phyloP scores from a whole-genome alignment of 768 basidiomycete genomes.

The Pleurotus sapidus region DNA sequence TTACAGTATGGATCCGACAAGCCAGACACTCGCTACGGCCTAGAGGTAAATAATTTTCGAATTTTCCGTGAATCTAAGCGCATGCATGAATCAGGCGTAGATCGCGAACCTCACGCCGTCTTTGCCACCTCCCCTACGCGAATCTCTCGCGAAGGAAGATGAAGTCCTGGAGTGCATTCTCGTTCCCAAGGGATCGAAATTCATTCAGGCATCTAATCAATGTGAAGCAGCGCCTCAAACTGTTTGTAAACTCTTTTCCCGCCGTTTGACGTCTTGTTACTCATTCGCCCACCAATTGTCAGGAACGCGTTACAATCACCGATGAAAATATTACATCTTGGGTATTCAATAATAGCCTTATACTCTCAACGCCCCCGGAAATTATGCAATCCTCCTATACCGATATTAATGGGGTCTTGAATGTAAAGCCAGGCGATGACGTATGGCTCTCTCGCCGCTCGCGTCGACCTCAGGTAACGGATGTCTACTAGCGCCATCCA shows the following conservation, averaged over 20 bases:
- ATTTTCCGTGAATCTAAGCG: constrained; percentile 10
- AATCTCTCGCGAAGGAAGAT: constrained; percentile 21
- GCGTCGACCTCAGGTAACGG: constrained; percentile 48
- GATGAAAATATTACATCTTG: constrained; percentile 42
- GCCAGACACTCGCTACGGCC: constrained; percentile 85
- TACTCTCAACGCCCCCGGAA: constrained; percentile 19
- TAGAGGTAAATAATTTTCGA: constrained; percentile 57
- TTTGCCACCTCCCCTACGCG: constrained; percentile 27
- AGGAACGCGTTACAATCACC: constrained; percentile 54
- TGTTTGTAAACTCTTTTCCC: background rate
- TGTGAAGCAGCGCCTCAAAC: background rate
- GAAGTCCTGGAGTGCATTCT: constrained; percentile 45
- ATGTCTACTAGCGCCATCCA: background rate
- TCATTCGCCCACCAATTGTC: constrained; percentile 9
- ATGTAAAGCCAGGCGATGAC: constrained; percentile 47
- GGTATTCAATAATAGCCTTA: constrained; percentile 35
- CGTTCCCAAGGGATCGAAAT: constrained; percentile 40
- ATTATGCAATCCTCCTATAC: constrained; percentile 21
- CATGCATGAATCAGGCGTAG: constrained; percentile 25
- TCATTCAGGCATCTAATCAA: constrained; percentile 36
- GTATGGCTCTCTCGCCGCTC: constrained; percentile 57
- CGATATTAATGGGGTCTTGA: constrained; percentile 37
- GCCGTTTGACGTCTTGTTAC: constrained; percentile 14
- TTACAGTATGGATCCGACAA: constrained; percentile 90
- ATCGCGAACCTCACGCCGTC: constrained; percentile 42